Evolutionary conservation across 2,329 filamentous ascomycete species (phyloP).

Genomic region (Sarocladium strictum): DNA sequence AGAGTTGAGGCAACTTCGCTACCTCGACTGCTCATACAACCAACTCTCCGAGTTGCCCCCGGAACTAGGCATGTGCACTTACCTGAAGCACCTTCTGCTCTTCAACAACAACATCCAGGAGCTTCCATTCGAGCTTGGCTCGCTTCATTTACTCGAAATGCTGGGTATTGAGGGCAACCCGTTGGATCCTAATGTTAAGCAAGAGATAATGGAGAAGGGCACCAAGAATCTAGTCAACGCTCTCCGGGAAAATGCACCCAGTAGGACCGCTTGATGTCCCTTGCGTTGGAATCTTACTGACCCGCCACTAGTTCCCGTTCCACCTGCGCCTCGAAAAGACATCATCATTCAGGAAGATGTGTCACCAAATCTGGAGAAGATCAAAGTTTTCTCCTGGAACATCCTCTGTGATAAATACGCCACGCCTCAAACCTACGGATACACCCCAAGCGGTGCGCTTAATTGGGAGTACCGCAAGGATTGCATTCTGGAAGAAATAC

Average conservation of each 20-base stretch:
- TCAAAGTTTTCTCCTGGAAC: slow-evolving; percentile 91
- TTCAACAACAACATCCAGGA: slow-evolving; percentile 86
- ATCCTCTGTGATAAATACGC: slow-evolving; percentile 93
- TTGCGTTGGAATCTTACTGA: slow-evolving; percentile 16
- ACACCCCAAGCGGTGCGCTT: slow-evolving; percentile 76
- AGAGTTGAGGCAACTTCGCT: slow-evolving; percentile 69
- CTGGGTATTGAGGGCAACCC: slow-evolving; percentile 92
- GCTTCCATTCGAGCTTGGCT: slow-evolving; percentile 82
- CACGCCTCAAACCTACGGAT: slow-evolving; percentile 79
- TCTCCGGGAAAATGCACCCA: slow-evolving; percentile 76
- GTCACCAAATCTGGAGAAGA: slow-evolving; percentile 55
- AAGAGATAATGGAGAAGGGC: slow-evolving; percentile 79
- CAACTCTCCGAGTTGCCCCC: slow-evolving; percentile 74
- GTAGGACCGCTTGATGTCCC: slow-evolving; percentile 46
- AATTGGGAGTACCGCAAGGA: slow-evolving; percentile 82
- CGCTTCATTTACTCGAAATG: slow-evolving; percentile 80
- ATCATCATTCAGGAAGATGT: slow-evolving; percentile 70
- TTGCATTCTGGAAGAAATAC: slow-evolving; percentile 77
- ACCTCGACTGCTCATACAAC: slow-evolving; percentile 87
- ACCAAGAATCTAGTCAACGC: slow-evolving; percentile 79
- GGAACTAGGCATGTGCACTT: slow-evolving; percentile 95
- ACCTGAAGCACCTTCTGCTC: slow-evolving; percentile 75
- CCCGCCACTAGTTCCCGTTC: slow-evolving; percentile 57
- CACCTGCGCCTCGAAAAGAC: slow-evolving; percentile 70
- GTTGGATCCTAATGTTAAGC: slow-evolving; percentile 67